Evolutionary conservation across 139 green algal genomes (phyloP).

Genomic region (Eudorina sp.): DNA sequence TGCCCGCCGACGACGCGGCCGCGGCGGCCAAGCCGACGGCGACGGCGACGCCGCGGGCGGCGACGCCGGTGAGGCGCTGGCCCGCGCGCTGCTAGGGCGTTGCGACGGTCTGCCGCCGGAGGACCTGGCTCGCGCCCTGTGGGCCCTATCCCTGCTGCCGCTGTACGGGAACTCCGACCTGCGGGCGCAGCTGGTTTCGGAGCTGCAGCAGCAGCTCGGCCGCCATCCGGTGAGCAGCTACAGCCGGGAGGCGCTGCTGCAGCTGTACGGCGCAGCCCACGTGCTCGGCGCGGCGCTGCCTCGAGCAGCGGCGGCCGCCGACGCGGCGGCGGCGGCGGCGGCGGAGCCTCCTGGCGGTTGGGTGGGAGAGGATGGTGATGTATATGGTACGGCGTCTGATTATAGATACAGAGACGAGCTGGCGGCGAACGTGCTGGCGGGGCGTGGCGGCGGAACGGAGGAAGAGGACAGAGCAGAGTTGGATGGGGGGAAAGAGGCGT

Average conservation of each 20-base stretch:
- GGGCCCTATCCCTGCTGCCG: constrained; percentile 14
- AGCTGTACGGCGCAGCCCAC: constrained; percentile 17
- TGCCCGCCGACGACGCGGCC: not conserved
- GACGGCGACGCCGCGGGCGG: not conserved
- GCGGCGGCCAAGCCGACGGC: not conserved
- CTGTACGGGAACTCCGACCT: too few species aligned
- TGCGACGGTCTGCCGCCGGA: not conserved
- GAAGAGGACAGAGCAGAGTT: too few species aligned
- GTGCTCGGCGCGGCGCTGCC: not conserved
- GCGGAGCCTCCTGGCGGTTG: not conserved
- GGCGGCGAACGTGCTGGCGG: too few species aligned
- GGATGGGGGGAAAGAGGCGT: too few species aligned
- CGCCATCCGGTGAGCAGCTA: not conserved
- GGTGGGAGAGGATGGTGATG: not conserved
- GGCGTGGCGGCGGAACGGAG: too few species aligned
- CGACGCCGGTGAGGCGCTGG: not conserved
- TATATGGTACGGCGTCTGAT: too few species aligned
- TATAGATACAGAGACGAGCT: too few species aligned
- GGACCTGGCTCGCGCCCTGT: not conserved
- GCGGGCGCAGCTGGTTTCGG: not conserved
- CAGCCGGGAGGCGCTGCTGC: not conserved
- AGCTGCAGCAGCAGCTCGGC: not conserved
- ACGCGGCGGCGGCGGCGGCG: not conserved
- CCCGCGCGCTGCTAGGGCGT: not conserved
- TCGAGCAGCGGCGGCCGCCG: not conserved